Percentiles rank a stretch among this genome's conserved stretches.
Conservation (phyloP, 257 asterid genomes). For the Solanum appendiculatum region DNA sequence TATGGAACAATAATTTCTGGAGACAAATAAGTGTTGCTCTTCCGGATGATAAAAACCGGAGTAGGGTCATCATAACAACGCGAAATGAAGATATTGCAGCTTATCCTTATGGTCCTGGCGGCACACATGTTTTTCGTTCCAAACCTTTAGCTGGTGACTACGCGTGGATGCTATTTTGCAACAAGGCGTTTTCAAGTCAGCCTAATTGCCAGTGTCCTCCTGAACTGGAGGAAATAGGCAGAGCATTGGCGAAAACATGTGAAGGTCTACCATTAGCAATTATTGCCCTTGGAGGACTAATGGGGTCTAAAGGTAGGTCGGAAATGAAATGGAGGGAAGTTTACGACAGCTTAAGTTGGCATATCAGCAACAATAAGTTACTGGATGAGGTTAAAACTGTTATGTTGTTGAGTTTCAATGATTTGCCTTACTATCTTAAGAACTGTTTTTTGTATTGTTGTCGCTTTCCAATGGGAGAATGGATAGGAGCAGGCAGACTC, state of each 20-base stretch:
- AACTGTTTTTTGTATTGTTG: slow-evolving; percentile 34
- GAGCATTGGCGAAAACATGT: slow-evolving; percentile 10
- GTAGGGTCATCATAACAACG: slow-evolving; percentile 44
- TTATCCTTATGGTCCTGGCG: slow-evolving; percentile 8
- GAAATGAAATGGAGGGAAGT: slow-evolving; percentile 17
- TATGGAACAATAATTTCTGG: slow-evolving; percentile 24
- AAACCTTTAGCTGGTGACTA: slow-evolving; percentile 15
- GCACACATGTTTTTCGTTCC: background rate
- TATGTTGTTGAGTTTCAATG: slow-evolving; percentile 21
- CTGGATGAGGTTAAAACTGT: slow-evolving; percentile 4
- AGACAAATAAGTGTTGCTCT: slow-evolving; percentile 18
- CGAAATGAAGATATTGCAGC: slow-evolving; percentile 18
- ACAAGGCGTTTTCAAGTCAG: slow-evolving; percentile 26
- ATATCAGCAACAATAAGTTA: slow-evolving; percentile 1
- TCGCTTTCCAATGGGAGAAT: slow-evolving; percentile 30
- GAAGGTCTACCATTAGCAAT: slow-evolving; percentile 35
- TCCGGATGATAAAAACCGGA: slow-evolving; percentile 22
- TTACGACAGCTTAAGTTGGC: slow-evolving; percentile 8
- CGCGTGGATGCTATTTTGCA: slow-evolving; percentile 39
- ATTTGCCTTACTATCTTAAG: slow-evolving; percentile 33
- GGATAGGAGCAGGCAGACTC: slow-evolving; percentile 23
- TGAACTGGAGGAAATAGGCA: slow-evolving; percentile 12
- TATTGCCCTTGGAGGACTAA: slow-evolving; percentile 23
- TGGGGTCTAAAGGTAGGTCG: slow-evolving; percentile 10
- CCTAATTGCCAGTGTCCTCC: slow-evolving; percentile 9